phyloP scores from a whole-genome alignment of 2,329 filamentous ascomycete genomes.

The Ambrosiella beaveri region DNA sequence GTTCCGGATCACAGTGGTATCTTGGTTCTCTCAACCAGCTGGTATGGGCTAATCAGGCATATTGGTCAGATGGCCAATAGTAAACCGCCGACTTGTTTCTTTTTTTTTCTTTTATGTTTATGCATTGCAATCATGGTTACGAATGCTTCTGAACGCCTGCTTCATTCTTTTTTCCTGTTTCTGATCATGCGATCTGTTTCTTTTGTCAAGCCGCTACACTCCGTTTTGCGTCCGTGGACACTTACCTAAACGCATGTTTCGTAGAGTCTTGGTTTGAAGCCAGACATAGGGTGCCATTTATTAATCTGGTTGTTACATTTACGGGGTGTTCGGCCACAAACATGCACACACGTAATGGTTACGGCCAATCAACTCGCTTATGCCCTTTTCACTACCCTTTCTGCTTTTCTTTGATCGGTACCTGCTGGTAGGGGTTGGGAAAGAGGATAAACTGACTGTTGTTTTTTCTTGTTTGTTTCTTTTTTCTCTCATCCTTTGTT shows the following conservation, averaged over 20 bases:
- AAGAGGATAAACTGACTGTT: background rate
- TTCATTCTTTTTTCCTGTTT: background rate
- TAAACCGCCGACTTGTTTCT: background rate
- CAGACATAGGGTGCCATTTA: no score
- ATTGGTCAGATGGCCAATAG: background rate
- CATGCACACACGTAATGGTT: background rate
- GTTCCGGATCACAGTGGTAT: background rate
- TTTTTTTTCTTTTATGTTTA: conserved; percentile 7
- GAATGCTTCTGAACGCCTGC: conserved; percentile 11
- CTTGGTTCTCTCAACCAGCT: background rate
- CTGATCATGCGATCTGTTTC: background rate
- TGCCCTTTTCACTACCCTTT: background rate
- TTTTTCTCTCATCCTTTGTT: background rate
- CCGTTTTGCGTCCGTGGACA: background rate
- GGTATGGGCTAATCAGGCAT: no score
- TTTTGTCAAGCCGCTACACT: background rate
- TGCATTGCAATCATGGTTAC: conserved; percentile 11
- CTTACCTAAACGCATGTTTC: no score
- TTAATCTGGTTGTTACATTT: no score
- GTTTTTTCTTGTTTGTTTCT: background rate
- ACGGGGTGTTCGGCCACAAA: no score
- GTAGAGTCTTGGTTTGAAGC: no score
- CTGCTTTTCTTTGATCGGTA: background rate
- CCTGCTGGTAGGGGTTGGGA: background rate
- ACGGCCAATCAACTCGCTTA: background rate